phyloP scores from a whole-genome alignment of 352 stramenopile species.

The Globisporangium mamillatum region DNA sequence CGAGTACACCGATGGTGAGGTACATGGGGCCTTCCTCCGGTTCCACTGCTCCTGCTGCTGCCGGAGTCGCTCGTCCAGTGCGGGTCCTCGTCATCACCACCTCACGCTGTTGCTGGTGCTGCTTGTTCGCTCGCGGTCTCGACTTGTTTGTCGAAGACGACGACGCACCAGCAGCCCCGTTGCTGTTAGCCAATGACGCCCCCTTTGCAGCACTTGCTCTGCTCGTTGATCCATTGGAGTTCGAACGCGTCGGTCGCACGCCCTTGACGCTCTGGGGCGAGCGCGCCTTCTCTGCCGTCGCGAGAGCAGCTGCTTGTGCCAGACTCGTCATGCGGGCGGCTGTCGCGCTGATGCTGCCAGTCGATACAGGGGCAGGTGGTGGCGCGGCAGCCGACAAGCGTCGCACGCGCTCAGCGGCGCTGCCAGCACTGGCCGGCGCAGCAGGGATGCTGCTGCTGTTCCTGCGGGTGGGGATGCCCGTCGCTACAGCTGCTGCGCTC shows the following conservation, averaged over 20 bases:
- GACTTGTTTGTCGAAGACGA: conserved; percentile 10
- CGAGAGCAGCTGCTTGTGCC: conserved; percentile 17
- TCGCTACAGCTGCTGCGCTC: conserved; percentile 18
- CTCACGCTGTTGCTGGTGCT: conserved; percentile 5
- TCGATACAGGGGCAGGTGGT: conserved; percentile 9
- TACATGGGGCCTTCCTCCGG: conserved; percentile 30
- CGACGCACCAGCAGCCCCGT: background rate
- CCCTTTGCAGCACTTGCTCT: background rate
- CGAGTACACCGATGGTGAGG: conserved; percentile 46
- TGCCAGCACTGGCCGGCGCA: conserved; percentile 4
- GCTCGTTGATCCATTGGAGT: conserved; percentile 8
- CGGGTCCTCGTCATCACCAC: conserved; percentile 31
- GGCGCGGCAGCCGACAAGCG: conserved; percentile 11
- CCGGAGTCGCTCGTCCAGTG: conserved; percentile 10
- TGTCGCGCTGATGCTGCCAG: conserved; percentile 5
- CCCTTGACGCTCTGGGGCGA: conserved; percentile 6
- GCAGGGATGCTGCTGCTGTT: conserved; percentile 14
- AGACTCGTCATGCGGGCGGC: conserved; percentile 14
- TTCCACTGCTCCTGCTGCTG: background rate
- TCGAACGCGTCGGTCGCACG: conserved; percentile 8
- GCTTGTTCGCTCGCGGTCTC: conserved; percentile 10
- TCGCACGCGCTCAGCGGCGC: background rate
- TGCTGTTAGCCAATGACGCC: background rate
- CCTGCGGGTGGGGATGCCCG: background rate
- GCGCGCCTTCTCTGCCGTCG: conserved; percentile 10